Evolutionary conservation across 306 rosid species (phyloP).

Genomic region (Ormosia semicastrata): DNA sequence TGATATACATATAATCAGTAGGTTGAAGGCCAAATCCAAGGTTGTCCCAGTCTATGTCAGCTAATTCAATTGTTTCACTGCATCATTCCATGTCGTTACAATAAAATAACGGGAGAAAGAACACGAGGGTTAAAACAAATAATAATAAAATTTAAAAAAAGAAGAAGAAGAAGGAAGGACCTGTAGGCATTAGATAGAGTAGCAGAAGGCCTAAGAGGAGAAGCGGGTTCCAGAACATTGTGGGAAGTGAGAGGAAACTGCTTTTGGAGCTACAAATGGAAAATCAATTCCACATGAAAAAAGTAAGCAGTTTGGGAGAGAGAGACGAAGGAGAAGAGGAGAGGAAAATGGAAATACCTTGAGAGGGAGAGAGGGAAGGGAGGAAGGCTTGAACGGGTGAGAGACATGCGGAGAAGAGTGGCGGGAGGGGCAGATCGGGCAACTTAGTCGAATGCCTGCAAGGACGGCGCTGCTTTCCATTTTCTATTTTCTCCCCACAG

Average conservation of each 20-base stretch:
- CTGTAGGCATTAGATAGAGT: slow-evolving; percentile 49
- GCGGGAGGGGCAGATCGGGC: slow-evolving; percentile 47
- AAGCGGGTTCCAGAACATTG: slow-evolving; percentile 21
- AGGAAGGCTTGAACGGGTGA: slow-evolving; percentile 29
- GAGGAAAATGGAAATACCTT: slow-evolving; percentile 41
- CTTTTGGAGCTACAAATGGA: slow-evolving; percentile 44
- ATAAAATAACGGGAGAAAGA: neutral
- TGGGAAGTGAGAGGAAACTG: slow-evolving; percentile 44
- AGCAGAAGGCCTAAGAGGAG: slow-evolving; percentile 39
- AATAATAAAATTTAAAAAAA: neutral
- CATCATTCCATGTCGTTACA: neutral
- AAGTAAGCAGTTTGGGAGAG: neutral
- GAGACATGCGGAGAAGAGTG: slow-evolving; percentile 22
- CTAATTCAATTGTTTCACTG: slow-evolving; percentile 52
- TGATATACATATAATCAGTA: slow-evolving; percentile 86
- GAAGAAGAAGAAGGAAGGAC: slow-evolving; percentile 11
- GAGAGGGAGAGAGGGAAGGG: slow-evolving; percentile 30
- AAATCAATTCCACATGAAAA: neutral
- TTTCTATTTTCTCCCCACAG: neutral
- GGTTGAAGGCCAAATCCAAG: slow-evolving; percentile 78
- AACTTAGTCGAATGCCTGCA: slow-evolving; percentile 36
- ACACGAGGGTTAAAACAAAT: neutral
- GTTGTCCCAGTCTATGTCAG: slow-evolving; percentile 82
- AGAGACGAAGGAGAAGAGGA: neutral
- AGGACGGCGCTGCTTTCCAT: slow-evolving; percentile 79